Base-by-base conservation (phyloP, 2,329 filamentous ascomycete genomes). In the Nectriaceae sp. region DNA sequence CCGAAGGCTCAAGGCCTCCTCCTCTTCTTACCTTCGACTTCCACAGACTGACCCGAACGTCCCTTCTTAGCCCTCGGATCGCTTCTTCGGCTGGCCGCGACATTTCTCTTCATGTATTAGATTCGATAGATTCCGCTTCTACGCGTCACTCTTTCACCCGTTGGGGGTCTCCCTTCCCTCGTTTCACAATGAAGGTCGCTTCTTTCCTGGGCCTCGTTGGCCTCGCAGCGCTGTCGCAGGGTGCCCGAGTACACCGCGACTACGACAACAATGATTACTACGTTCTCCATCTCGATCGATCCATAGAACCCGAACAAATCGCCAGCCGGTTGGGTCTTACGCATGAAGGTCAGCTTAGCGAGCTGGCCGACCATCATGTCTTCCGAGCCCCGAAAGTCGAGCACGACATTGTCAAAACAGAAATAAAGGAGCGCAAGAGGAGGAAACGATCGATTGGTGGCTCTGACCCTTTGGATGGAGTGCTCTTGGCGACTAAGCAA, bases 211-310 rank as follows among this genome's bases (percentile, higher is more conserved):
- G 78, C 67, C 72, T 83, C 42, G 67, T 77, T 46, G 74, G 79
- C 69, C 70, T 84, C 40, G 72, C 78, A 51, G 70, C 69, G 50
- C 62, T 78, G 63, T 69, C 76, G 52, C 70, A 75, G 48, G 74
- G 78, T 22, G 67, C 75, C 39, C 68, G 83, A 38, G 74, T 76
- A 42, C 74, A 78, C 54, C 87, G 89, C 60, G 81, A 94, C 65
- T 89, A 95, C 75, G 81, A 88, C 42, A 78, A 81, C 33, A 84
- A 91, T 70, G 93, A 99, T 70, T 97, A 96, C 73, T 97, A 97
- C 68, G 91, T 95, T 55, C 78, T 99, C 40, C 89, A 97, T 57
- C 80, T 99, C 63, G 82, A 87, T 50, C 73, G 81, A 11, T 75
- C 80, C 31, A 76, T 81, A 5, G 77, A 83, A 13, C 90, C 91